phyloP scores from a whole-genome alignment of 306 rosid species.

The Glycine latifolia region DNA sequence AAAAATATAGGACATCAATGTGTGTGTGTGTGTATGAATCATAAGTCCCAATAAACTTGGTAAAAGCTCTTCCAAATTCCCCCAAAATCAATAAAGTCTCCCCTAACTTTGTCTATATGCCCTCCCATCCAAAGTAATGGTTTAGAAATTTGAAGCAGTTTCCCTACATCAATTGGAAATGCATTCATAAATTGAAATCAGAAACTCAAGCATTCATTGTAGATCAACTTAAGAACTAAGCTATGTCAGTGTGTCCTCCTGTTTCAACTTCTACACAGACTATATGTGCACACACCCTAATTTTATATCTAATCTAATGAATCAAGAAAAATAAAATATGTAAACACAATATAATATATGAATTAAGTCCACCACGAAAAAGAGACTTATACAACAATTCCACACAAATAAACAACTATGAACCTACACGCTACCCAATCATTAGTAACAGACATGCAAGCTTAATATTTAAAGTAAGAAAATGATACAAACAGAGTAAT shows the following conservation, averaged over 20 bases:
- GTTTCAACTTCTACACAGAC: not conserved
- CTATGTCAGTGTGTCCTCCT: not conserved
- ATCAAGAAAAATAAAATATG: not conserved
- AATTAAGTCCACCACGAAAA: not conserved
- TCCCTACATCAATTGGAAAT: not conserved
- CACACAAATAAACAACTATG: not conserved
- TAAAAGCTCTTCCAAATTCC: not conserved
- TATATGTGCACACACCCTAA: not conserved
- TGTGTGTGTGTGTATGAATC: too few relatives aligned
- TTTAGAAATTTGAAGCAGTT: not conserved
- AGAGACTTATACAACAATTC: not conserved
- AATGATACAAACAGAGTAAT: not conserved
- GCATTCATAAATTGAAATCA: not conserved
- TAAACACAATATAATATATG: not conserved
- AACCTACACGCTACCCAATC: not conserved
- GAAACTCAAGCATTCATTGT: not conserved
- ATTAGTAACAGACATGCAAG: not conserved
- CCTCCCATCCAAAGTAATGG: not conserved
- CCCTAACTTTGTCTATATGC: not conserved
- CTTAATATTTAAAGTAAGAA: conserved; percentile 16
- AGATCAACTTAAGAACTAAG: not conserved
- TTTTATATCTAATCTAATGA: not conserved
- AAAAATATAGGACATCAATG: too few relatives aligned
- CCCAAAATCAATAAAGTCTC: not conserved
- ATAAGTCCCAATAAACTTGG: not conserved